phyloP scores from a whole-genome alignment of 371 early-diverging fungal species.

The Cokeromyces recurvatus region DNA sequence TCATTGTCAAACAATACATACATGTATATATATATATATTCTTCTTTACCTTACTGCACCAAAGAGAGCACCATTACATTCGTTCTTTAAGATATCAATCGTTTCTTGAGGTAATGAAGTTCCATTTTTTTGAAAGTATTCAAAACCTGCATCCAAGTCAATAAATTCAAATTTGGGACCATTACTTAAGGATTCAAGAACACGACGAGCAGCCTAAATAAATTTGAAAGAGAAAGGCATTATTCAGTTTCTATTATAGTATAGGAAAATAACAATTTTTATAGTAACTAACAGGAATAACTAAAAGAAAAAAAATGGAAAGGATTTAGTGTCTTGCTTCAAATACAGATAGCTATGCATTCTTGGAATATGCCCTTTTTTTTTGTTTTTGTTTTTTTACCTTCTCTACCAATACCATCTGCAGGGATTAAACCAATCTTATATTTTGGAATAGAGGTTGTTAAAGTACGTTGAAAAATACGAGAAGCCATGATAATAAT shows the following conservation, averaged over 20 bases:
- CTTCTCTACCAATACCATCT: slow-evolving; percentile 94
- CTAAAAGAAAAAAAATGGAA: no score
- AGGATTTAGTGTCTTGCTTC: no score
- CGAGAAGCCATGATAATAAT: slow-evolving; percentile 29
- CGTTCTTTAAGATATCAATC: slow-evolving; percentile 66
- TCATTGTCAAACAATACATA: background rate
- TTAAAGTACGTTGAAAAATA: slow-evolving; percentile 50
- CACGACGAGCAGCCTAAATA: slow-evolving; percentile 79
- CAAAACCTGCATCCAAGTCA: slow-evolving; percentile 90
- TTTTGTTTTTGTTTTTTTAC: no score
- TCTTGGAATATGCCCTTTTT: no score
- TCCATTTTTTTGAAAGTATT: slow-evolving; percentile 89
- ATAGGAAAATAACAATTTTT: no score
- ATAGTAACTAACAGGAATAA: slow-evolving; percentile 31
- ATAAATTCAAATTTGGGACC: slow-evolving; percentile 72
- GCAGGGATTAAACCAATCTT: slow-evolving; percentile 92
- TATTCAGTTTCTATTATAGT: no score
- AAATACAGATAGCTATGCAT: no score
- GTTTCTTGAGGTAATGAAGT: slow-evolving; percentile 86
- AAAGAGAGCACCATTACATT: slow-evolving; percentile 93
- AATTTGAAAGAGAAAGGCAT: background rate
- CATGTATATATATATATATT: background rate
- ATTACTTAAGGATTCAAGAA: slow-evolving; percentile 70
- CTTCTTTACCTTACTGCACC: slow-evolving; percentile 83
- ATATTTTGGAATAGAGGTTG: slow-evolving; percentile 43